Conservation (phyloP, 495 filamentous ascomycete genomes). For the Trichodelitschia bisporula region DNA sequence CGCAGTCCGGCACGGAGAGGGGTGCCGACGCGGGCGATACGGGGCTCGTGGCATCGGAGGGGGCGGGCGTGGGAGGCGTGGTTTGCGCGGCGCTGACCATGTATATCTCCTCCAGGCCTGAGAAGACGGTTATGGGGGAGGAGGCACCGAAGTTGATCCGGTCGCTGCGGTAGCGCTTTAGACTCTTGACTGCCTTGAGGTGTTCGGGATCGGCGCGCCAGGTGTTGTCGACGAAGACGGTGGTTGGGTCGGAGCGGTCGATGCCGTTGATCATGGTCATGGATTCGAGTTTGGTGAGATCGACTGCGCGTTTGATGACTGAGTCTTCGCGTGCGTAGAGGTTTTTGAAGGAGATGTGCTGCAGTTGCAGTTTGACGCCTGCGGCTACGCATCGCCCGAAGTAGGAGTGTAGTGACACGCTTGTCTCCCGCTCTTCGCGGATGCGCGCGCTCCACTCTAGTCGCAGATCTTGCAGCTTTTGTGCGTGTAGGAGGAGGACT, state of each 20-base stretch:
- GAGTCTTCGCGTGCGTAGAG: conserved; percentile 32
- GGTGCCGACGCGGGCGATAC: conserved; percentile 4
- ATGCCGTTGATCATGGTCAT: conserved; percentile 25
- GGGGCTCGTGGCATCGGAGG: conserved; percentile 1
- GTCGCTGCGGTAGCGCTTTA: conserved; percentile 19
- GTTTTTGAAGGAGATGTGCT: conserved; percentile 28
- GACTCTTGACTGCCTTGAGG: conserved; percentile 4
- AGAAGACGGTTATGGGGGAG: too few relatives aligned
- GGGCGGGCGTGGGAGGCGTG: background rate
- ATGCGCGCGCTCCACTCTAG: conserved; percentile 39
- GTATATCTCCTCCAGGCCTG: conserved; percentile 13
- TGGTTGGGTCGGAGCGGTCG: conserved; percentile 20
- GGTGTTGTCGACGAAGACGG: conserved; percentile 25
- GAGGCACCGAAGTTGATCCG: too few relatives aligned
- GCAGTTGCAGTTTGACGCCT: conserved; percentile 20
- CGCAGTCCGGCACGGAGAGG: conserved; percentile 5
- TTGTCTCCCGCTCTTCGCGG: conserved; percentile 30
- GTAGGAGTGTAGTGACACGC: conserved; percentile 25
- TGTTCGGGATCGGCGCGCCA: background rate
- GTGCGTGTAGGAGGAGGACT: conserved; percentile 24
- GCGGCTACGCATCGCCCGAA: conserved; percentile 28
- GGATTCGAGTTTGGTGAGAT: too few relatives aligned
- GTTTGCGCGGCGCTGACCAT: conserved; percentile 4
- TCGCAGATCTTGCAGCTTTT: conserved; percentile 26
- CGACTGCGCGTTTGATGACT: too few relatives aligned